A percentile compares a stretch with the other conserved stretches of the same genome.
Conservation (phyloP, 768 basidiomycete genomes). For the Suillus variegatus region DNA sequence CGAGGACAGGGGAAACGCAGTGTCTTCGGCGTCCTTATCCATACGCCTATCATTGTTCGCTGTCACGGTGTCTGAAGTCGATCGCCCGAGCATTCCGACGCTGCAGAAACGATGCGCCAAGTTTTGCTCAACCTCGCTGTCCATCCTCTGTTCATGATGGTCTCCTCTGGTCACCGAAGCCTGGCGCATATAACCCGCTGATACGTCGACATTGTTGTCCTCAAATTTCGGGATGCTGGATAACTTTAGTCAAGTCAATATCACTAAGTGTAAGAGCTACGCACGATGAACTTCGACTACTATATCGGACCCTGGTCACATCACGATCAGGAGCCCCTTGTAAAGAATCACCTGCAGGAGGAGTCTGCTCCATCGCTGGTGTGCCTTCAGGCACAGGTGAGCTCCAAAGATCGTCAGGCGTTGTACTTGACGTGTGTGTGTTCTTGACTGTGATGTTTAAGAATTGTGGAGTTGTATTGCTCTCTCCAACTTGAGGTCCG, state of each 20-base stretch:
- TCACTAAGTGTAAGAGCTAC: neutral
- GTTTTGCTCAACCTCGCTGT: neutral
- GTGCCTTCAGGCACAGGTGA: neutral
- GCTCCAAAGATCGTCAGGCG: neutral
- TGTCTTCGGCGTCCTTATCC: neutral
- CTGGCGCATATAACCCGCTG: neutral
- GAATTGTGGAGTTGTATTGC: neutral
- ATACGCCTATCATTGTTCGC: neutral
- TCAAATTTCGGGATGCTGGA: neutral
- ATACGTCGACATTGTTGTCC: neutral
- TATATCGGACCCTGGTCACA: neutral
- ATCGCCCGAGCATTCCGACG: neutral
- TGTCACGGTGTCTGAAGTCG: neutral
- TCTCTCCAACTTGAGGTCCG: neutral
- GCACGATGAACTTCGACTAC: neutral
- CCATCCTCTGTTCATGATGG: neutral
- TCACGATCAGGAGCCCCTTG: neutral
- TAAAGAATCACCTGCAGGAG: neutral
- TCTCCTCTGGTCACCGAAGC: neutral
- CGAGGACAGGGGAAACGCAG: neutral
- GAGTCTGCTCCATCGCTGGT: neutral
- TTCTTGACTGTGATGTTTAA: neutral
- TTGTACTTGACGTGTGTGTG: neutral
- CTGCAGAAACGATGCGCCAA: neutral
- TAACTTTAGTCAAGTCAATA: neutral